phyloP scores from a whole-genome alignment of 768 basidiomycete genomes.

The Leccinum disarticulatum region DNA sequence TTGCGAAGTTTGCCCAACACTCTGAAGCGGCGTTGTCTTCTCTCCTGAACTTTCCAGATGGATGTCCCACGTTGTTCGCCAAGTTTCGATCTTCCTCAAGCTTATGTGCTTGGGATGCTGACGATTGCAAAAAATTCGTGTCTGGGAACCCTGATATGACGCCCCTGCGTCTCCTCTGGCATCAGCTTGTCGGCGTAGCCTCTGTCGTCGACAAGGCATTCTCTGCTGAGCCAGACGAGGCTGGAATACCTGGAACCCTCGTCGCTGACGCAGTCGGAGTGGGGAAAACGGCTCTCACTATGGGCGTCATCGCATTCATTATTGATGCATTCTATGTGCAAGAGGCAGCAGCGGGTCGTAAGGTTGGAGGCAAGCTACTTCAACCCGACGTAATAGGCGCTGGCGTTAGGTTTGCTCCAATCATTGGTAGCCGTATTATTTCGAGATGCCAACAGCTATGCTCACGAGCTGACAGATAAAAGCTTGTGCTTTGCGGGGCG shows the following conservation, averaged over 20 bases:
- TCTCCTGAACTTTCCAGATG: slow-evolving; percentile 1
- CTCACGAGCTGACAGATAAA: neutral
- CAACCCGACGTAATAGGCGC: neutral
- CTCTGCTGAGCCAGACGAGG: neutral
- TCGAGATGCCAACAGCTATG: neutral
- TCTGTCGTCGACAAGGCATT: slow-evolving; percentile 4
- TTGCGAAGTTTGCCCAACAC: neutral
- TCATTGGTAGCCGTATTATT: neutral
- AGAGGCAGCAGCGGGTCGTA: neutral
- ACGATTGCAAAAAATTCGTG: neutral
- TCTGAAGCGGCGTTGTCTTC: neutral
- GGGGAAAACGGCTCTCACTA: slow-evolving; percentile 8
- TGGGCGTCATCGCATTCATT: slow-evolving; percentile 6
- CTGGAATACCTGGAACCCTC: neutral
- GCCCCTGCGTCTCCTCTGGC: slow-evolving; percentile 7
- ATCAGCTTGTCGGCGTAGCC: slow-evolving; percentile 8
- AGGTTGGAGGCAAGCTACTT: neutral
- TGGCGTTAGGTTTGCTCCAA: neutral
- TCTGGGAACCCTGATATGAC: slow-evolving; percentile 5
- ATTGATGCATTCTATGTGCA: slow-evolving; percentile 6
- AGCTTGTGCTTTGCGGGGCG: neutral
- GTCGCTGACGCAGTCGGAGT: slow-evolving; percentile 7
- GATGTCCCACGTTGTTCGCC: slow-evolving; percentile 1
- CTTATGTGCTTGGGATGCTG: slow-evolving; percentile 2
- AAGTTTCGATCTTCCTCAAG: neutral